Percentiles rank a stretch among this genome's conserved stretches.
Conservation (phyloP, 1,284 basidiomycete genomes). For the Ganoderma sinense region DNA sequence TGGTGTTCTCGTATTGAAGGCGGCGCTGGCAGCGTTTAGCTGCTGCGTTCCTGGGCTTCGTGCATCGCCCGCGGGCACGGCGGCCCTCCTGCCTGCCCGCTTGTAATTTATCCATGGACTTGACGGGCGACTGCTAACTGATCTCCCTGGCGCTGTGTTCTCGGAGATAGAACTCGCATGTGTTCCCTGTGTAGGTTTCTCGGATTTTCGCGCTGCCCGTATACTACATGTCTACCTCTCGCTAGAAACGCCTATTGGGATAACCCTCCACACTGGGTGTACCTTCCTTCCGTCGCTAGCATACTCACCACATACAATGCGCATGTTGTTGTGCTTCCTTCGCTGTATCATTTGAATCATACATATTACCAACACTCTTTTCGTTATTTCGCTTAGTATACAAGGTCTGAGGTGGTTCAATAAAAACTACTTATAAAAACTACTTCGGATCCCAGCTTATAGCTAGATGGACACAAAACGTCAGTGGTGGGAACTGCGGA, state of each 20-base stretch:
- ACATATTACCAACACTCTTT: neutral
- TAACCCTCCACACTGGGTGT: neutral
- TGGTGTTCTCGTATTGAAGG: constrained; percentile 60
- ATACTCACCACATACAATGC: neutral
- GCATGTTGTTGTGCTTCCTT: neutral
- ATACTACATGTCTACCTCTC: neutral
- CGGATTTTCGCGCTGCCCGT: neutral
- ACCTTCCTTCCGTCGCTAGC: neutral
- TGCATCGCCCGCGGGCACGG: neutral
- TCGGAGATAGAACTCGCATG: neutral
- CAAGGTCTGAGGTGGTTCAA: neutral
- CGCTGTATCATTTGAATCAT: neutral
- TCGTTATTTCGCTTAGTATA: neutral
- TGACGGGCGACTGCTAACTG: neutral
- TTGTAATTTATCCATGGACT: neutral
- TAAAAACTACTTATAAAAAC: neutral
- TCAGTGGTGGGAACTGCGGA: neutral
- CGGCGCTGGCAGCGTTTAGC: neutral
- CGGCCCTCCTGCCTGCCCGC: neutral
- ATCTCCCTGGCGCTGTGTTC: neutral
- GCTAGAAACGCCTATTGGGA: neutral
- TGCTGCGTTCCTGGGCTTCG: neutral
- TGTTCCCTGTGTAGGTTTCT: neutral
- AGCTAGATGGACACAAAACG: neutral
- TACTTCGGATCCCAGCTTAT: neutral